Percentiles rank a stretch among this genome's conserved stretches.
These are phyloP conservation scores for Gossypium australe DNA, from an alignment of 345 rosid species.

Conservation along the genomic window DNA sequence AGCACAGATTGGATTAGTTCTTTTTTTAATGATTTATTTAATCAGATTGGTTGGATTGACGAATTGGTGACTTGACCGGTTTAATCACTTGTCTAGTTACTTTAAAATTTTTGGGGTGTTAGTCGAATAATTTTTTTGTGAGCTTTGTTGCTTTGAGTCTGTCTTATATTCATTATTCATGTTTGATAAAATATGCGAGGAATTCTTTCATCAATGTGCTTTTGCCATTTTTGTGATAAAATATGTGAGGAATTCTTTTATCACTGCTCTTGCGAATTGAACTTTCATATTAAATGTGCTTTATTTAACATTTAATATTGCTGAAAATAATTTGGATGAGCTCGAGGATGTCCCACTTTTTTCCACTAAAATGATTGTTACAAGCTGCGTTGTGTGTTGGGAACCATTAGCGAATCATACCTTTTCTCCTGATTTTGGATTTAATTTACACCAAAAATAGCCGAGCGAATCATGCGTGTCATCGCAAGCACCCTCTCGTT, in stretches of 20 bases:
- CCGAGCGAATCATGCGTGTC: background rate
- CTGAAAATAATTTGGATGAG: background rate
- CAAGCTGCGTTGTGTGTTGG: background rate
- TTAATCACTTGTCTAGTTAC: too few relatives aligned
- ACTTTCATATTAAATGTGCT: background rate
- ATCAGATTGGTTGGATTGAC: too few relatives aligned
- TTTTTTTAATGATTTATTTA: too few relatives aligned
- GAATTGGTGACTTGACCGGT: too few relatives aligned
- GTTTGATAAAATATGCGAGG: background rate
- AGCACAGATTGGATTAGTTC: too few relatives aligned
- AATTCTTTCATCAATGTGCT: background rate
- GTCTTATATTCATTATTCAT: too few relatives aligned
- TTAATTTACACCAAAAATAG: too few relatives aligned
- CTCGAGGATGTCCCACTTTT: background rate
- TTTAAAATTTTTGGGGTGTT: too few relatives aligned
- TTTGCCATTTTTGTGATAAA: background rate
- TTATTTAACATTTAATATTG: background rate
- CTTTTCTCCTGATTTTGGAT: background rate
- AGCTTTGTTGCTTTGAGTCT: too few relatives aligned
- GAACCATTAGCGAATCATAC: background rate
- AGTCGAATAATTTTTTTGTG: too few relatives aligned
- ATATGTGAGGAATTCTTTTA: background rate
- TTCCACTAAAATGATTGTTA: background rate
- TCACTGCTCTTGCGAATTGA: background rate
- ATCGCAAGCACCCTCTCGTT: background rate